Evolutionary conservation across 352 stramenopile species (phyloP).

Genomic region (Phytophthora multivora): DNA sequence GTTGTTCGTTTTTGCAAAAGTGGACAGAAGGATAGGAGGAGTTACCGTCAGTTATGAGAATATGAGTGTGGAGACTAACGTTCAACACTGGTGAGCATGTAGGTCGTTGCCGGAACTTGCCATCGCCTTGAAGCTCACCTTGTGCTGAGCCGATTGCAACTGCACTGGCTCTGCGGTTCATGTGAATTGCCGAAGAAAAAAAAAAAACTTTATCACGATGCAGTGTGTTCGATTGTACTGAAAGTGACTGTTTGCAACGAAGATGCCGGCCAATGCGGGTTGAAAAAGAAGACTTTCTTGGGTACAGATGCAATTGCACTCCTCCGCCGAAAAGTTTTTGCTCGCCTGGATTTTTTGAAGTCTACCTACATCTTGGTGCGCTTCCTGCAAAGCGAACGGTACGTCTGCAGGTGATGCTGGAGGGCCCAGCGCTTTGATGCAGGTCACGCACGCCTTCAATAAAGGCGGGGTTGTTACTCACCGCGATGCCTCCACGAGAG

Average conservation of each 20-base stretch:
- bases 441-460: not conserved
- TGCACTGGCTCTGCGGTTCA: constrained; percentile 14
- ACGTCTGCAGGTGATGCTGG: not conserved
- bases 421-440: not conserved
- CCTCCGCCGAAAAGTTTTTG: not conserved
- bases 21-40: not conserved
- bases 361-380: constrained; percentile 15
- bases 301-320: constrained; percentile 11
- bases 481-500: constrained; percentile 5
- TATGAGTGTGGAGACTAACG: constrained; percentile 5
- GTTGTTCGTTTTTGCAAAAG: not conserved
- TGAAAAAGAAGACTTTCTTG: not conserved
- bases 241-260: not conserved
- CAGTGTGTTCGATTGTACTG: not conserved
- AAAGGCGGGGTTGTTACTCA: constrained; percentile 16
- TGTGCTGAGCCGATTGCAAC: not conserved
- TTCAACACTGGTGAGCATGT: not conserved
- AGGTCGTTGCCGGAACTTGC: constrained; percentile 4
- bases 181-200: constrained; percentile 3
- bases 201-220: not conserved
- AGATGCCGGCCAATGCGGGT: not conserved
- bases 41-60: not conserved
- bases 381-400: not conserved
- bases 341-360: constrained; percentile 12
- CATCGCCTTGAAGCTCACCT: not conserved